Base-by-base conservation (phyloP, 1,284 basidiomycete species). In the Xanthoconium separans region DNA sequence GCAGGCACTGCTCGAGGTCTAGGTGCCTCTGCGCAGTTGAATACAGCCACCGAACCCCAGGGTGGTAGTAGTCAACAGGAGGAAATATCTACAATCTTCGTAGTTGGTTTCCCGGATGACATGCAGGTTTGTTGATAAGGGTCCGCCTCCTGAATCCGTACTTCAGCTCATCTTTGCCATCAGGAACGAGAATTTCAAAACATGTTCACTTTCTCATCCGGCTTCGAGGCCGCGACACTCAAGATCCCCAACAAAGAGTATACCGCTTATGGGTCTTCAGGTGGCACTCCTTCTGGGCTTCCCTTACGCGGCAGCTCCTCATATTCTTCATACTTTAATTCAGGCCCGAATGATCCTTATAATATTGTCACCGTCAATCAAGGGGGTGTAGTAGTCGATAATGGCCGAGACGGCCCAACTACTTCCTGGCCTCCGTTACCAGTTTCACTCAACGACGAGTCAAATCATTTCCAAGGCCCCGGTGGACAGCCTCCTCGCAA, bases 101-200 rank as follows among this genome's bases (percentile, higher is more conserved):
- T 99, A 2, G 96, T 98, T 30, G 96, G 96, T 1, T 99, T 99
- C 71, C 96, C 96, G 3, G 97, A 99, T 60, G 96, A 99, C 69
- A 98, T 99, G 91, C 88, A 91, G 80, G 95, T 92, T 65, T 61
- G 90, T 82, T 50, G 12, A 53, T 55, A 8, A 18, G 1, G 12
- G 12, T 49, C 18, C 0, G 6, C 6, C 9, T 37, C 44, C 6
- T 22, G 13, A 31, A 47, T 44, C 34, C 37, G 41, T 8, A 48
- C 51, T 41, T 34, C 58, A 31, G 54, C 52, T 60, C 16, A 67
- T 60, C 58, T 44, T 52, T 64, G 55, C 50, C 42, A 55, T 10
- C 63, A 95, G 91, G 93, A 98, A 75, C 93, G 96, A 22, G 96
- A 99, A 75, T 98, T 99, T 71, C 93, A 96, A 74, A 98, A 98